Percentiles rank a stretch among this genome's conserved stretches.
Conservation (phyloP, 1,139 yeast genomes). For the Taiozyma sp. region DNA sequence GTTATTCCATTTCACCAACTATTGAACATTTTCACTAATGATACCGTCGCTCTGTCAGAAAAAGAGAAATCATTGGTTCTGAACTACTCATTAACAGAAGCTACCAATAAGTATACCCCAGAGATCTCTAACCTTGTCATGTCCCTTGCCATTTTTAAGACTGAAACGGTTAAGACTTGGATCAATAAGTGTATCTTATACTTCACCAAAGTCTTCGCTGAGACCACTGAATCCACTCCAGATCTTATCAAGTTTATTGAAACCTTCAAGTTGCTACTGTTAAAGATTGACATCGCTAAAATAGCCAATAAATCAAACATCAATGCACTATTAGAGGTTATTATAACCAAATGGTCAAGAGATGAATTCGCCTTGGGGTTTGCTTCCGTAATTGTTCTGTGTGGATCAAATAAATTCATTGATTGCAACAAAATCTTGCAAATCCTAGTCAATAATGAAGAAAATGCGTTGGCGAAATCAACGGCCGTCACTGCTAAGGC, state of each 20-base stretch:
- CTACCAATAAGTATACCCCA: slow-evolving; percentile 26
- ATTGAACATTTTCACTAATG: slow-evolving; percentile 12
- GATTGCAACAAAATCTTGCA: slow-evolving; percentile 58
- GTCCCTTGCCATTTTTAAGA: slow-evolving; percentile 12
- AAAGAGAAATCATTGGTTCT: slow-evolving; percentile 21
- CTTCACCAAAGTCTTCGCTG: slow-evolving; percentile 62
- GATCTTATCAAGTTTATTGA: slow-evolving; percentile 32
- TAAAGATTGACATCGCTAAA: slow-evolving; percentile 36
- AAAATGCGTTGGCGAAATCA: slow-evolving; percentile 28
- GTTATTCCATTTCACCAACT: slow-evolving; percentile 14
- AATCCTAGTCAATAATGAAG: slow-evolving; percentile 51
- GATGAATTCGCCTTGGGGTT: slow-evolving; percentile 39
- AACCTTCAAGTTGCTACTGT: slow-evolving; percentile 29
- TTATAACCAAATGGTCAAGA: slow-evolving; percentile 49
- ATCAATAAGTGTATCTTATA: slow-evolving; percentile 46
- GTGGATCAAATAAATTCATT: slow-evolving; percentile 34
- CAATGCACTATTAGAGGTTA: slow-evolving; percentile 67
- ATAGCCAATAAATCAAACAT: slow-evolving; percentile 45
- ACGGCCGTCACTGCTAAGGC: slow-evolving; percentile 24
- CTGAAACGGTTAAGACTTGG: slow-evolving; percentile 26
- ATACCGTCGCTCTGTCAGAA: slow-evolving; percentile 8
- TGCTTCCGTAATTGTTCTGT: slow-evolving; percentile 33
- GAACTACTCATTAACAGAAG: slow-evolving; percentile 22
- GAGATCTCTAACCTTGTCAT: slow-evolving; percentile 25
- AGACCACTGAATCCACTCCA: slow-evolving; percentile 32